Percentiles rank a stretch among this genome's conserved stretches.
These are phyloP conservation scores for Mycosphaerella arachidis DNA, from an alignment of 2,329 filamentous ascomycete species.

Conservation along the genomic window DNA sequence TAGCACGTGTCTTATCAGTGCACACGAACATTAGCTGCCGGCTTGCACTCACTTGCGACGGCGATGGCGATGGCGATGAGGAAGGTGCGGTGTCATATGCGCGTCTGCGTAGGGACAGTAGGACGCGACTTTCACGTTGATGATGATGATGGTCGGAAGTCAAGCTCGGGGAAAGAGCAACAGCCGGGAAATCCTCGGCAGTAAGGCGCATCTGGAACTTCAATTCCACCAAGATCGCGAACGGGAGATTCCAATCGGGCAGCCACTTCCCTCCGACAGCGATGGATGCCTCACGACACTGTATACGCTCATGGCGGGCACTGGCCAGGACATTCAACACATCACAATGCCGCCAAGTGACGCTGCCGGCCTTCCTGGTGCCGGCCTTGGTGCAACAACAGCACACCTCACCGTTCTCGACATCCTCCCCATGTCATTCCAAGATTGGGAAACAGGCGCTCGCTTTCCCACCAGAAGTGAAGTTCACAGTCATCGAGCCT, in stretches of 20 bases:
- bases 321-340: slow-evolving; percentile 14
- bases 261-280: neutral
- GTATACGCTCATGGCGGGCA: slow-evolving; percentile 23
- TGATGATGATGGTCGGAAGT: neutral
- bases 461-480: slow-evolving; percentile 78
- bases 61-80: neutral
- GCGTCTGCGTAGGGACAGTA: neutral
- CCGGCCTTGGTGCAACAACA: slow-evolving; percentile 58
- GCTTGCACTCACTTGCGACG: neutral
- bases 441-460: slow-evolving; percentile 82
- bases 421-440: slow-evolving; percentile 61
- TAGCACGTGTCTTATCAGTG: neutral
- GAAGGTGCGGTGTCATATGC: neutral
- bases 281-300: slow-evolving; percentile 24
- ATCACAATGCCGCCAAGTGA: slow-evolving; percentile 13
- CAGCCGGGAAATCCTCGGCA: neutral
- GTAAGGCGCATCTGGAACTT: neutral
- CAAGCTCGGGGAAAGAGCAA: neutral
- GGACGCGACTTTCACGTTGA: neutral
- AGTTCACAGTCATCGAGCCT: slow-evolving; percentile 59
- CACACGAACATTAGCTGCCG: neutral
- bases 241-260: neutral
- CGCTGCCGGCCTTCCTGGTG: slow-evolving; percentile 65
- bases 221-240: slow-evolving; percentile 5
- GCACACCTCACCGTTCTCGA: slow-evolving; percentile 60